Conservation (phyloP, 2,329 filamentous ascomycete genomes). For the Hymenoscyphus scutula region DNA sequence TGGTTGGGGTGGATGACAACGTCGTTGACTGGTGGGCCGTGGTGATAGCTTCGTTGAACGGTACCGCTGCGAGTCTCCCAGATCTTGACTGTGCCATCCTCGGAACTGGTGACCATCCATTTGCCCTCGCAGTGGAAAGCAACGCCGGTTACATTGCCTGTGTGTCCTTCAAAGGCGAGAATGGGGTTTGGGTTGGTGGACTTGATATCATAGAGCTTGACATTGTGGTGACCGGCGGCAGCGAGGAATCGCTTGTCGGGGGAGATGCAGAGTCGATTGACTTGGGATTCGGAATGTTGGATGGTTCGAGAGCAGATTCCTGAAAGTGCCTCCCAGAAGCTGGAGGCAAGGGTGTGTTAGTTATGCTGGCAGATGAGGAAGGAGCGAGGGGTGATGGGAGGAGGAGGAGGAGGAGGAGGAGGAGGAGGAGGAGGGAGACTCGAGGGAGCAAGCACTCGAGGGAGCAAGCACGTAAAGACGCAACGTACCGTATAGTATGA, state of each 20-base stretch:
- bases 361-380: too few relatives aligned
- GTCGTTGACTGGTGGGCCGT: conserved; percentile 88
- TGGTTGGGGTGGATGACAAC: conserved; percentile 99
- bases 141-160: conserved; percentile 91
- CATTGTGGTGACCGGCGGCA: conserved; percentile 74
- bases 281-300: conserved; percentile 95
- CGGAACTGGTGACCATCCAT: conserved; percentile 98
- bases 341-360: conserved; percentile 38
- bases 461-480: neutral
- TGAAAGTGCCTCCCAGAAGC: conserved; percentile 97
- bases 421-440: neutral
- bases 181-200: conserved; percentile 94
- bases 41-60: conserved; percentile 89
- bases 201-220: conserved; percentile 98
- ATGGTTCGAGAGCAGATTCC: conserved; percentile 98
- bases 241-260: conserved; percentile 92
- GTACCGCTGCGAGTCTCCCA: conserved; percentile 37
- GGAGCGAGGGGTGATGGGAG: too few relatives aligned
- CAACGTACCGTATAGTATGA: conserved; percentile 68
- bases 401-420: neutral
- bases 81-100: conserved; percentile 65
- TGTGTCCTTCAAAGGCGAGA: conserved; percentile 93
- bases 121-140: conserved; percentile 98
- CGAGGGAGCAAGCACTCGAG: neutral
- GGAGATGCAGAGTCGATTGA: conserved; percentile 96